These are phyloP conservation scores for Botrytis deweyae DNA, from an alignment of 2,329 filamentous ascomycete species.

Conservation along the genomic window DNA sequence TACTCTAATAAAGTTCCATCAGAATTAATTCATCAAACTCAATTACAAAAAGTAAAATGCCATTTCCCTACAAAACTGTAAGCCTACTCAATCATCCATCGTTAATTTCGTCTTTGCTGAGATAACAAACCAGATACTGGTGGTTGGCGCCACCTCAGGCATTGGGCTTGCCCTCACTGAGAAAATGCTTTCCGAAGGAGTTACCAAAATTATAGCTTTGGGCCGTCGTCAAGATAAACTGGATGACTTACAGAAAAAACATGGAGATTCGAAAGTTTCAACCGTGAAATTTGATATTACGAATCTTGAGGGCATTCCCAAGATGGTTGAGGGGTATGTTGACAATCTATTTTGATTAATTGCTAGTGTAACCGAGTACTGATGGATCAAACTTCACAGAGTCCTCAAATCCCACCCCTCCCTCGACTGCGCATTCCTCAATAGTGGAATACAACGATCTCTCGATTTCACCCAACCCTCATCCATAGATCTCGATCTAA, in stretches of 20 bases:
- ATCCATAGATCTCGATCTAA: slow-evolving; percentile 26
- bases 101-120: not conserved
- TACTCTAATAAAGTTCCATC: not conserved
- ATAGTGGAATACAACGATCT: slow-evolving; percentile 37
- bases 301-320: slow-evolving; percentile 7
- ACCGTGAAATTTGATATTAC: slow-evolving; percentile 20
- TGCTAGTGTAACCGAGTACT: not conserved
- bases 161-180: slow-evolving; percentile 50
- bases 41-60: not conserved
- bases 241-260: slow-evolving; percentile 36
- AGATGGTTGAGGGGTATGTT: not conserved
- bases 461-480: slow-evolving; percentile 31
- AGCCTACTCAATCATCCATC: too few species aligned
- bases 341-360: not conserved
- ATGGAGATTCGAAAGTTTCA: not conserved
- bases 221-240: slow-evolving; percentile 53
- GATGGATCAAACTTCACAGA: not conserved
- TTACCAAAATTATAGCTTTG: slow-evolving; percentile 52
- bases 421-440: slow-evolving; percentile 40
- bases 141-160: slow-evolving; percentile 56
- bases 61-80: slow-evolving; percentile 6
- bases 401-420: slow-evolving; percentile 16
- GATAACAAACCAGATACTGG: slow-evolving; percentile 47
- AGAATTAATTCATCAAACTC: not conserved
- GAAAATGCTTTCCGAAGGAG: slow-evolving; percentile 46